Base-by-base conservation (phyloP, 2,329 filamentous ascomycete genomes). In the Talaromyces atroroseus region DNA sequence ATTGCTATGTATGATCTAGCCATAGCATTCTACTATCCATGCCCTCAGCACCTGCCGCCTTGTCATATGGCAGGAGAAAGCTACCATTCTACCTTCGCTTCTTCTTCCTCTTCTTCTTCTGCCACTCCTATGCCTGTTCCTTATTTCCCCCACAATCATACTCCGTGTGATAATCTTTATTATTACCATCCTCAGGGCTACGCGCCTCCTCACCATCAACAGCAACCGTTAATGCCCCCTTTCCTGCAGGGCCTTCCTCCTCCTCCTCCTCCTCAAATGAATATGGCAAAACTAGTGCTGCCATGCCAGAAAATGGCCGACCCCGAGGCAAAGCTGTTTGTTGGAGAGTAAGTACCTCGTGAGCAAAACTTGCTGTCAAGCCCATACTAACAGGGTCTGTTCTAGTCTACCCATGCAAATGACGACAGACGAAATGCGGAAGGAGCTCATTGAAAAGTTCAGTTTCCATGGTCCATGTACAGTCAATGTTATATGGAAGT, bases 301-400 rank as follows among this genome's bases (percentile, higher is more conserved):
- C 16, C n/a, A 45, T 45, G 12, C 42, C 16, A 45, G 16, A 16
- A 12, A 29, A n/a, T 48, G 10, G 23, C 36, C 6, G 52, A 54
- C 48, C 52, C 52, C 12, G 52, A 54, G 21, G 52, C 52, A 26
- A 54, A 54, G 45, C 45, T 54, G n/a, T 54, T 54, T 24, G n/a
- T 49, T 21, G 52, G 52, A 54, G 52, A 54, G 52, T 54, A 42
- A 54, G 52, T 24, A 44, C 16, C 10, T 16, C 21, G 6, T 14
- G 36, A 40, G n/a, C n/a, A 40, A 16, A n/a, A 20, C 36, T 40
- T 18, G 36, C 2, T 16, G 20, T n/a, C 18, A 3, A 36, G 38
- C 10, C n/a, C 11, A 14, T 32, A 42, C 52, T 54, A 49, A 54
- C 52, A 38, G 14, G 3, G 14, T 3, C 20, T 21, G n/a, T 21